Conservation (phyloP, 2,329 filamentous ascomycete genomes). For the Fusarium metavorans region DNA sequence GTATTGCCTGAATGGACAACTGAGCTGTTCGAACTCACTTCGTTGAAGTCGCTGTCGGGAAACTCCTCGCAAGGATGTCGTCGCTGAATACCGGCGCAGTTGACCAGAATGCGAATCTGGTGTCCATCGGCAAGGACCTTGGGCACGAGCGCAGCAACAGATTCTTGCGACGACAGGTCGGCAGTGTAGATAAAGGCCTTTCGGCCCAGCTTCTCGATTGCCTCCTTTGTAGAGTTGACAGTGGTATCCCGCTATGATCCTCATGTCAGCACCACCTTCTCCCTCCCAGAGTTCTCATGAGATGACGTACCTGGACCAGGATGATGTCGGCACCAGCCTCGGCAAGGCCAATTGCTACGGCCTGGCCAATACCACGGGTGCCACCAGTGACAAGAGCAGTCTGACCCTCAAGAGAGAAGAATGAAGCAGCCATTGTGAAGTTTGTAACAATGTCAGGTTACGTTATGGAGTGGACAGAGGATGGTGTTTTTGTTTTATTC, state of each 20-base stretch:
- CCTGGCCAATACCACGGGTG: conserved; percentile 69
- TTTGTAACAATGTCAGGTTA: background rate
- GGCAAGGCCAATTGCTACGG: conserved; percentile 68
- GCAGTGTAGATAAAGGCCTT: conserved; percentile 76
- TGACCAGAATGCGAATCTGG: conserved; percentile 81
- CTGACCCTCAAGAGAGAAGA: conserved; percentile 68
- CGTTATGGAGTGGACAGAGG: background rate
- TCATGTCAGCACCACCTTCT: conserved; percentile 4
- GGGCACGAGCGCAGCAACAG: conserved; percentile 72
- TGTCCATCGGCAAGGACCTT: conserved; percentile 71
- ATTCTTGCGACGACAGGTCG: conserved; percentile 72
- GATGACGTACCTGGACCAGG: conserved; percentile 61
- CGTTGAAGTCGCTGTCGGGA: conserved; percentile 81
- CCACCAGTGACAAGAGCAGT: conserved; percentile 69
- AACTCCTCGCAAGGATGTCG: conserved; percentile 82
- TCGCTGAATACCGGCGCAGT: conserved; percentile 88
- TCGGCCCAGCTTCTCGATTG: conserved; percentile 74
- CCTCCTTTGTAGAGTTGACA: conserved; percentile 66
- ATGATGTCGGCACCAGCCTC: conserved; percentile 70
- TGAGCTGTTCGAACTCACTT: conserved; percentile 53
- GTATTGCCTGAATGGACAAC: background rate
- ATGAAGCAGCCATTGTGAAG: conserved; percentile 50
- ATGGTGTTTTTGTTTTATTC: conserved; percentile 6
- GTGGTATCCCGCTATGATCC: conserved; percentile 55
- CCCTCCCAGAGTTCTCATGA: conserved; percentile 1